These are phyloP conservation scores for Rostrohypoxylon terebratum DNA, from an alignment of 495 filamentous ascomycete species.

Conservation along the genomic window DNA sequence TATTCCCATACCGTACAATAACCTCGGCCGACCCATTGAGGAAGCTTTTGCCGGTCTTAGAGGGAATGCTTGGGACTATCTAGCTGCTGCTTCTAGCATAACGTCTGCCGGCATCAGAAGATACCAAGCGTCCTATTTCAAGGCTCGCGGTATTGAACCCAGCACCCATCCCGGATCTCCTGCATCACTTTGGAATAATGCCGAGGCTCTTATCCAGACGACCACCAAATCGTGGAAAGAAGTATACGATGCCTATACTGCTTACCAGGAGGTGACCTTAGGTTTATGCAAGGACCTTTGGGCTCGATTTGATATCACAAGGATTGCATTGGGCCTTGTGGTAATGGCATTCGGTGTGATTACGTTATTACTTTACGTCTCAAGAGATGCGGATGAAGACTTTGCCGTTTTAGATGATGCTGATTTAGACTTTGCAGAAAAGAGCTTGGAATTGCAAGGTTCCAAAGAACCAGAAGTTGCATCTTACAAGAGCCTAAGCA, in stretches of 20 bases:
- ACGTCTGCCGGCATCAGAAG: constrained; percentile 87
- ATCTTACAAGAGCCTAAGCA: constrained; percentile 51
- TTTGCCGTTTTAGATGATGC: constrained; percentile 56
- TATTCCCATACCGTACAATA: constrained; percentile 95
- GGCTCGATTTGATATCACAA: constrained; percentile 88
- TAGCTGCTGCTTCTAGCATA: constrained; percentile 79
- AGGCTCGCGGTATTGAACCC: constrained; percentile 71
- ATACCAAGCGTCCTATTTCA: constrained; percentile 76
- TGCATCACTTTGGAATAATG: constrained; percentile 66
- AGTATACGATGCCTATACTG: constrained; percentile 70
- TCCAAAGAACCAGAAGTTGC: constrained; percentile 45
- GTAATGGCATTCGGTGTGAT: constrained; percentile 75
- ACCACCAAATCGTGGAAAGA: constrained; percentile 50
- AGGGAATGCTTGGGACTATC: constrained; percentile 76
- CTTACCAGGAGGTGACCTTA: constrained; percentile 82
- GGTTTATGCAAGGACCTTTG: constrained; percentile 85
- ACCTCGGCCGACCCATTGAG: constrained; percentile 92
- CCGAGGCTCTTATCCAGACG: constrained; percentile 52
- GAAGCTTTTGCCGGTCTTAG: constrained; percentile 84
- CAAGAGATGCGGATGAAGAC: constrained; percentile 59
- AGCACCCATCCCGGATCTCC: constrained; percentile 66
- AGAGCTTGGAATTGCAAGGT: constrained; percentile 55
- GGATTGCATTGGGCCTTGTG: constrained; percentile 82
- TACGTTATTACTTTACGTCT: constrained; percentile 76
- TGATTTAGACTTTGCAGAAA: constrained; percentile 59